phyloP scores from a whole-genome alignment of 2,329 filamentous ascomycete genomes.

The Fusarium euwallaceae region DNA sequence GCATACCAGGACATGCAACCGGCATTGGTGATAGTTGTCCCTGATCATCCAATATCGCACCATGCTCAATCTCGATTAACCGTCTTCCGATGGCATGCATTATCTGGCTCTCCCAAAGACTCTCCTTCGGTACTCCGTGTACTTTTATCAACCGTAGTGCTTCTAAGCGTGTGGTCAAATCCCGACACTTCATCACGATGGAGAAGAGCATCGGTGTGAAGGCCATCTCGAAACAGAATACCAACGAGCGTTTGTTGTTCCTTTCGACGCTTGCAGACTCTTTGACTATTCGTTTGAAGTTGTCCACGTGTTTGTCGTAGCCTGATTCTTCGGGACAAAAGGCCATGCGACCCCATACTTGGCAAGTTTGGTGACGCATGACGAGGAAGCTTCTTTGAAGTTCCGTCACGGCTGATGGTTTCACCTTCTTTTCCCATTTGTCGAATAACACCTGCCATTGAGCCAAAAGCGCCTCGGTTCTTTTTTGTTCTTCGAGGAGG shows the following conservation, averaged over 20 bases:
- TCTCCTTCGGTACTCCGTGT: background rate
- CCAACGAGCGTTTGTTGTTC: background rate
- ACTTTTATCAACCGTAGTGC: background rate
- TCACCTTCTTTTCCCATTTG: background rate
- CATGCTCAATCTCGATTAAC: background rate
- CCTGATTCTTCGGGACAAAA: constrained; percentile 9
- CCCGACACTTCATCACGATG: background rate
- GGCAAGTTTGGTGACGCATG: constrained; percentile 4
- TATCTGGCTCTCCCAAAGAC: background rate
- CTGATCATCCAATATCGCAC: background rate
- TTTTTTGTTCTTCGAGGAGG: background rate
- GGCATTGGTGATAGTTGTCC: background rate
- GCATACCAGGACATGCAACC: background rate
- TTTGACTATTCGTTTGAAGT: constrained; percentile 6
- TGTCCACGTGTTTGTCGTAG: constrained; percentile 16
- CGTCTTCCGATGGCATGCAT: background rate
- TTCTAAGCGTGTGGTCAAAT: background rate
- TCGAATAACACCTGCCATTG: background rate
- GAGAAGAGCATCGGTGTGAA: constrained; percentile 3
- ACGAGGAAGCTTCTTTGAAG: constrained; percentile 4
- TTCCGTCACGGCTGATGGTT: background rate
- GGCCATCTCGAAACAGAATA: background rate
- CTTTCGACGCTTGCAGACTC: background rate
- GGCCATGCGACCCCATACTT: constrained; percentile 17
- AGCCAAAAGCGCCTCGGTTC: background rate